Evolutionary conservation across 2,329 filamentous ascomycete species (phyloP), one percentile per base, ranked within the genome.

Genomic region (Helotiales sp.): DNA sequence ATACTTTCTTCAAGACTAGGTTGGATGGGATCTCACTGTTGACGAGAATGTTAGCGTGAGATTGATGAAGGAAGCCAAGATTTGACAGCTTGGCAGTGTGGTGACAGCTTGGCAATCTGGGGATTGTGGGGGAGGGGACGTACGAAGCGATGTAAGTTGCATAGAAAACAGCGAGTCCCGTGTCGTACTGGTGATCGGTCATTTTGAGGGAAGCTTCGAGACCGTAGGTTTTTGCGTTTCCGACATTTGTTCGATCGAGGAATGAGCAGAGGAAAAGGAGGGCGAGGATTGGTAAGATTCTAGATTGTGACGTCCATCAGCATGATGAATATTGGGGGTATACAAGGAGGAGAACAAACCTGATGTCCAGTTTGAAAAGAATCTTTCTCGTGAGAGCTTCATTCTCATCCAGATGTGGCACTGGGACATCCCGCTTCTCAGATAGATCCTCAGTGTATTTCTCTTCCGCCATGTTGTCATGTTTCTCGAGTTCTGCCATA

Each of bases 211-310:
- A 82, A 1, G 74, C 63, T 63, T 87, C 82, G 13, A 90, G 76
- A 0, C 83, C 81, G 52, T 87, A 78, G 8, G 89, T 83, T 60
- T 84, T 84, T 24, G 86, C 87, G 66, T 90, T 89, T 34, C 87
- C 87, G 34, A 90, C 84, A 68, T 90, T 90, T n/a, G 86, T 88
- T 40, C 88, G 80, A 70, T 90, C 87, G 55, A 83, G 75, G 62
- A 83, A 82, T 1, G 85, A 88, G 72, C 83, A 88, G 9, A 89
- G 76, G 63, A 88, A 88, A 1, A 89, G 74, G 0, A 88, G 66
- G 0, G 84, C 80, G n/a, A 90, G 77, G 6, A 86, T 72, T 0
- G 86, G 85, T 6, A 88, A 74, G 25, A 88, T 81, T 49, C 83
- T 87, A 55, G 30, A 56, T 56, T 59, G 54, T 64, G 48, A 56